phyloP scores from a whole-genome alignment of 192 early-diverging fungal species.

The Endogone sp. region DNA sequence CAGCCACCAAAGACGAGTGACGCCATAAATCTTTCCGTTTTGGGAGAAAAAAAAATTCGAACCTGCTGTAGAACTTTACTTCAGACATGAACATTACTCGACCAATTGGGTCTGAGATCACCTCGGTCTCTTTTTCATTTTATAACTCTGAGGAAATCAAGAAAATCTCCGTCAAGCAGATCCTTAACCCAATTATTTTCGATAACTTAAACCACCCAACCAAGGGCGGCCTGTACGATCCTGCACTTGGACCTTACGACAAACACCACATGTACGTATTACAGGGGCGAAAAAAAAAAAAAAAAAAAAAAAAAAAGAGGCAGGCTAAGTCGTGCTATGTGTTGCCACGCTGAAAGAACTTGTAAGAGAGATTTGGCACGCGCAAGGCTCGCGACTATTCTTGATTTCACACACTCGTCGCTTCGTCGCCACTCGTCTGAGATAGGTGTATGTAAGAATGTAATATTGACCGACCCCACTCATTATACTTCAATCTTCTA shows the following conservation, averaged over 20 bases:
- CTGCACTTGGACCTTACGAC: conserved; percentile 89
- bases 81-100: conserved; percentile 78
- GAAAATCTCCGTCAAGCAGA: conserved; percentile 92
- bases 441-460: too few species aligned
- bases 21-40: conserved; percentile 5
- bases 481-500: too few species aligned
- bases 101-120: conserved; percentile 76
- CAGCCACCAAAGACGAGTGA: too few species aligned
- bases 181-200: conserved; percentile 83
- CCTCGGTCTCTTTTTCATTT: conserved; percentile 89
- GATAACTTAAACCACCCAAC: conserved; percentile 90
- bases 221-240: conserved; percentile 90
- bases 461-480: background rate
- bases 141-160: conserved; percentile 83
- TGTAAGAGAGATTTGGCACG: too few species aligned
- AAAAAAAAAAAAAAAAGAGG: too few species aligned
- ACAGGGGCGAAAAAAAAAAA: too few species aligned
- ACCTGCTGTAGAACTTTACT: background rate
- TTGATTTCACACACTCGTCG: conserved; percentile 2
- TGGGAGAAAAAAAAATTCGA: conserved; percentile 3
- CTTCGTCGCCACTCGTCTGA: too few species aligned
- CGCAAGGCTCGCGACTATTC: background rate
- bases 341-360: too few species aligned
- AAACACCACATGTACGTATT: conserved; percentile 63
- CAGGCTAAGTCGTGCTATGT: too few species aligned